Conservation (phyloP, 495 filamentous ascomycete species). For the Talaromyces stipitatus region DNA sequence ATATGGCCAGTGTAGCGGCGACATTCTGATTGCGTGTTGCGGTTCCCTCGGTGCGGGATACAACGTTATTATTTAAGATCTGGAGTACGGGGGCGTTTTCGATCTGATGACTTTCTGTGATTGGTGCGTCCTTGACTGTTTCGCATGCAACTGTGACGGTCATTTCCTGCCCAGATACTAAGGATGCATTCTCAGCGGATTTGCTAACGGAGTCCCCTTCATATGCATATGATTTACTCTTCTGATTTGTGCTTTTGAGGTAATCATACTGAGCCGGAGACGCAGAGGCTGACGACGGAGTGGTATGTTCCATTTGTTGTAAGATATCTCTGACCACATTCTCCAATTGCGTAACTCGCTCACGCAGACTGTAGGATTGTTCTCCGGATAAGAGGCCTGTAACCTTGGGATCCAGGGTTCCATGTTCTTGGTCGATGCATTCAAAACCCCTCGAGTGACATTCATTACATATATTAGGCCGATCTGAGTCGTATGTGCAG, state of each 20-base stretch:
- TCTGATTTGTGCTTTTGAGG: slow-evolving; percentile 1
- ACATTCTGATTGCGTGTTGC: slow-evolving; percentile 11
- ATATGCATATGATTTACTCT: background rate
- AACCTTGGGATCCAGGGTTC: slow-evolving; percentile 7
- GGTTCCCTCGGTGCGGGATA: slow-evolving; percentile 17
- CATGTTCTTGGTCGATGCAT: slow-evolving; percentile 28
- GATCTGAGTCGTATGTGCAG: slow-evolving; percentile 24
- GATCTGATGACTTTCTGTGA: slow-evolving; percentile 13
- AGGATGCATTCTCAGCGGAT: no score
- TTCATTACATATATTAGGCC: slow-evolving; percentile 26
- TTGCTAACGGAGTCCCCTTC: no score
- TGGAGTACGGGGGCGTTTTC: slow-evolving; percentile 33
- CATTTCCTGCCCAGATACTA: background rate
- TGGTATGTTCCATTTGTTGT: slow-evolving; percentile 17
- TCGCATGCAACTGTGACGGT: background rate
- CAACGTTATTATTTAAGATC: slow-evolving; percentile 32
- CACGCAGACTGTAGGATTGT: slow-evolving; percentile 28
- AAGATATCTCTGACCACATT: slow-evolving; percentile 21
- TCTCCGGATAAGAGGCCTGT: slow-evolving; percentile 11
- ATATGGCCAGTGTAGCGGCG: slow-evolving; percentile 14
- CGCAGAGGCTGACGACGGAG: background rate
- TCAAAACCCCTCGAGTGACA: slow-evolving; percentile 24
- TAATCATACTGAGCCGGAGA: background rate
- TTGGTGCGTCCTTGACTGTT: background rate
- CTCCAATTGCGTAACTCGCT: slow-evolving; percentile 30